Base-by-base conservation (phyloP, 495 filamentous ascomycete species). In the Opeltia flavorubescens region DNA sequence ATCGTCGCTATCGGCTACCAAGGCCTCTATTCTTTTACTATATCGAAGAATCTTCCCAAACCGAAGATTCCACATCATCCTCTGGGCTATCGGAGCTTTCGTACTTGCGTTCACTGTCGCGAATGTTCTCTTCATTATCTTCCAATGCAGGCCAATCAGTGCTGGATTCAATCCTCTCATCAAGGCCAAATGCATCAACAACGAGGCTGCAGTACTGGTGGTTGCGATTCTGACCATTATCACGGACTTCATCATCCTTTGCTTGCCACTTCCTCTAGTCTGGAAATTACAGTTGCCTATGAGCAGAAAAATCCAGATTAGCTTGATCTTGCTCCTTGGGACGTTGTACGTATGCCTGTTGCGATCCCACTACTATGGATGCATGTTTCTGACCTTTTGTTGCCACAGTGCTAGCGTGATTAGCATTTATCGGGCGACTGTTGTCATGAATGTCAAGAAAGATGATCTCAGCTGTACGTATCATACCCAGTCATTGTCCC, bases 1-100 rank as follows among this genome's bases (percentile, higher is more conserved):
- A 48, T 25, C 53, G 11, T 53, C 45, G 13, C 51, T 65, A 55
- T 49, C 59, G 2, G 59, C 65, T 11, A 62, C 59, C 44, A 66
- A 70, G 27, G 55, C 69, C 31, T 67, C 67, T 1, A 61, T 63
- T 31, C 57, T 65, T 20, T 43, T 59, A n/a, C 60, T 66, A 34
- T 68, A 64, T 50, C 51, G 56, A 11, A 59, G 64, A 15, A 56
- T 68, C 44, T 62, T 67, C 43, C 57, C 54, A 9, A 46, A 53
- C 15, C 30, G 6, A 0, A 44, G 47, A 12, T 58, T 55, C 36
- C 56, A 55, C 28, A 43, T 45, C 15, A 39, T 54, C 33, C 52
- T 56, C 25, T 65, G 58, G 53, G 28, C 36, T 17, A 34, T 66
- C 9, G 52, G 55, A 6, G 51, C 25, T n/a, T 46, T 62, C 40